Conservation (phyloP, 768 basidiomycete genomes). For the Imleria badia region DNA sequence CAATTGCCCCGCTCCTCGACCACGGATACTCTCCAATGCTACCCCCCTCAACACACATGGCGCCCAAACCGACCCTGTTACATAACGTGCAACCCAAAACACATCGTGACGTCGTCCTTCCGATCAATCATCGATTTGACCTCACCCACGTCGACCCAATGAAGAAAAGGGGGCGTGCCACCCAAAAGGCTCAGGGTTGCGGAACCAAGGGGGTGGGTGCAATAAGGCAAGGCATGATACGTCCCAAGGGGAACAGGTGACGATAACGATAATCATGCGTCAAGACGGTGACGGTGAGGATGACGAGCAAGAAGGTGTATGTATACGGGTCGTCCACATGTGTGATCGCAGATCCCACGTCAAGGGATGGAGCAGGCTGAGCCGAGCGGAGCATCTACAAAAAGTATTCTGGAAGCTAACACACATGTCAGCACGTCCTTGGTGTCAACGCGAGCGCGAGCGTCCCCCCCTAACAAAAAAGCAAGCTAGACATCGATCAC, state of each 20-base stretch:
- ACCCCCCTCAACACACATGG: not conserved
- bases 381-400: constrained; percentile 32
- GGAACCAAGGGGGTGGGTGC: not conserved
- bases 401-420: constrained; percentile 84
- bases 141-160: not conserved
- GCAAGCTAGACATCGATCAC: not conserved
- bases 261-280: constrained; percentile 4
- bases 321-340: not conserved
- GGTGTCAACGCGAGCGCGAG: not conserved
- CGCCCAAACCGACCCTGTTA: not conserved
- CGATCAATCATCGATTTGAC: constrained; percentile 5
- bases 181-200: not conserved
- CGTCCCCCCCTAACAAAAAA: not conserved
- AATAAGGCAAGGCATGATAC: not conserved
- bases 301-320: not conserved
- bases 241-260: not conserved
- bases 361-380: not conserved
- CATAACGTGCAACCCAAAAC: constrained; percentile 4
- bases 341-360: constrained; percentile 10
- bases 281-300: not conserved
- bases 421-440: not conserved
- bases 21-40: not conserved
- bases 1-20: not conserved
- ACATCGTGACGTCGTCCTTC: constrained; percentile 1
- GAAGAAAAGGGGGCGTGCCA: not conserved